Evolutionary conservation across 345 rosid genomes (phyloP).

Genomic region (Pugionium cornutum): DNA sequence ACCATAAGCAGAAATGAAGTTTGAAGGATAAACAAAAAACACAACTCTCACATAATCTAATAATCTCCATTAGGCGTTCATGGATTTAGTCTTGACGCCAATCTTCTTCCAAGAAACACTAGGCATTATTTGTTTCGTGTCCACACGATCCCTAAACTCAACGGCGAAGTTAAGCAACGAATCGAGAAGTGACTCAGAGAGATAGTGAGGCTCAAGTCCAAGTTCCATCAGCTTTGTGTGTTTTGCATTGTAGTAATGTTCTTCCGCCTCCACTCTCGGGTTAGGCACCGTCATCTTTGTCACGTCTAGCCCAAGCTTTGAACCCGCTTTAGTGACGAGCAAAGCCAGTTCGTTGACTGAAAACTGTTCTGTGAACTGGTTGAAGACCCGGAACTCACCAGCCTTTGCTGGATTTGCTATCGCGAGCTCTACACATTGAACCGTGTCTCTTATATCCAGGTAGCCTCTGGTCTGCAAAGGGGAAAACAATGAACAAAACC

Average conservation of each 20-base stretch:
- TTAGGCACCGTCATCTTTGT: constrained; percentile 74
- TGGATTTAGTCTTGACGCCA: constrained; percentile 77
- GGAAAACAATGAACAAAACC: background rate
- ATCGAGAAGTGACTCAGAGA: constrained; percentile 88
- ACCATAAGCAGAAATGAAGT: no score
- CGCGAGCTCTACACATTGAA: constrained; percentile 91
- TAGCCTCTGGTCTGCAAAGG: constrained; percentile 87
- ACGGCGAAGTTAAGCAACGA: constrained; percentile 85
- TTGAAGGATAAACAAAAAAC: constrained; percentile 1
- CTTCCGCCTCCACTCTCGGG: constrained; percentile 98
- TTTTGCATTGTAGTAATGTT: constrained; percentile 97
- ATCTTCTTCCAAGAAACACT: constrained; percentile 87
- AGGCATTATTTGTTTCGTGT: constrained; percentile 91
- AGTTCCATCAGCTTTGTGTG: constrained; percentile 93
- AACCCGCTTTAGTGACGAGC: constrained; percentile 82
- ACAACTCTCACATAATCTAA: constrained; percentile 1
- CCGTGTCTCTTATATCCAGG: constrained; percentile 96
- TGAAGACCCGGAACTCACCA: constrained; percentile 90
- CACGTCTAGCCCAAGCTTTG: constrained; percentile 81
- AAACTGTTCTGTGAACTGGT: constrained; percentile 95
- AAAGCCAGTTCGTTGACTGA: constrained; percentile 89
- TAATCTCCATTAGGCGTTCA: constrained; percentile 24
- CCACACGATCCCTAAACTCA: constrained; percentile 79
- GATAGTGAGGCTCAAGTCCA: constrained; percentile 88
- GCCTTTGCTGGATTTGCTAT: constrained; percentile 84